Evolutionary conservation across 1,139 yeast genomes (phyloP).

Genomic region (Saccharomyces pastorianus): DNA sequence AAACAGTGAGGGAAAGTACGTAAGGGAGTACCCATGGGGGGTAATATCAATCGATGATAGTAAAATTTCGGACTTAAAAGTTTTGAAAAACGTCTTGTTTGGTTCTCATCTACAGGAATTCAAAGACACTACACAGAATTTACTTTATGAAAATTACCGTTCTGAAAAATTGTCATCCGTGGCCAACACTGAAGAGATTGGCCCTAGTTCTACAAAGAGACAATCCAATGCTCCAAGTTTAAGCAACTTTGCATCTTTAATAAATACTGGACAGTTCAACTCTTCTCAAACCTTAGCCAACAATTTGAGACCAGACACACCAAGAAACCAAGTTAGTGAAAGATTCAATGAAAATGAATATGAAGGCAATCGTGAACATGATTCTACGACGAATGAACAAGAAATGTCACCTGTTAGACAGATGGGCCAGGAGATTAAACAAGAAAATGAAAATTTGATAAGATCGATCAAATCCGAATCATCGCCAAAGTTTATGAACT

Average conservation of each 20-base stretch:
- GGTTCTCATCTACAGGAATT: conserved; percentile 74
- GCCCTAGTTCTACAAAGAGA: conserved; percentile 13
- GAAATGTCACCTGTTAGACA: conserved; percentile 32
- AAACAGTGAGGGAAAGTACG: conserved; percentile 44
- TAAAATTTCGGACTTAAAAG: conserved; percentile 52
- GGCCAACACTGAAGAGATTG: conserved; percentile 8
- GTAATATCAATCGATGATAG: conserved; percentile 45
- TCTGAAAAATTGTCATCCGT: conserved; percentile 54
- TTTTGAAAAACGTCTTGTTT: conserved; percentile 57
- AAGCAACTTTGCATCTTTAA: conserved; percentile 31
- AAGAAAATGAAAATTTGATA: conserved; percentile 37
- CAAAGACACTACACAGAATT: conserved; percentile 73
- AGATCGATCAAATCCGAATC: conserved; percentile 49
- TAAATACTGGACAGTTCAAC: conserved; percentile 30
- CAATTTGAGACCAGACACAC: not conserved
- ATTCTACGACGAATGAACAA: conserved; percentile 13
- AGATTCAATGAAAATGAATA: conserved; percentile 10
- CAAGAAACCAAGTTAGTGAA: not conserved
- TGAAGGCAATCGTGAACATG: conserved; percentile 5
- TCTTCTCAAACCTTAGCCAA: conserved; percentile 26
- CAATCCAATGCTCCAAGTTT: conserved; percentile 31
- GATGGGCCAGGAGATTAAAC: conserved; percentile 31
- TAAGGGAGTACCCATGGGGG: conserved; percentile 77
- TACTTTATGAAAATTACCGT: conserved; percentile 71
- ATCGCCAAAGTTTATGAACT: conserved; percentile 15